These are phyloP conservation scores for Rhodotorula sp. DNA, from an alignment of 1,284 basidiomycete genomes.

Conservation along the genomic window DNA sequence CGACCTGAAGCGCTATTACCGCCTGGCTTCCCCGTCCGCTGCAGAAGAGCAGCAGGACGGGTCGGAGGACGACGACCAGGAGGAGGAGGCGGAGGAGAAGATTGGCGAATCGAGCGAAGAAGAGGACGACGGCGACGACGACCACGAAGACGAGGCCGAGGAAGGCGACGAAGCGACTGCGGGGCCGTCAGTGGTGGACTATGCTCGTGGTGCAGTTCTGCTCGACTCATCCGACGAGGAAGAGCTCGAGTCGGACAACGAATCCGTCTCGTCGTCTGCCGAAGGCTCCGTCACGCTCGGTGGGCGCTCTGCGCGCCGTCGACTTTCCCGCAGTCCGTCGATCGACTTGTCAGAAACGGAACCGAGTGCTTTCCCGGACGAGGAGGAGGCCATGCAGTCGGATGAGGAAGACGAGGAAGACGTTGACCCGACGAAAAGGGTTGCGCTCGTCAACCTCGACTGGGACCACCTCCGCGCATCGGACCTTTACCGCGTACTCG, in stretches of 20 bases:
- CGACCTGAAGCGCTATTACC: slow-evolving; percentile 78
- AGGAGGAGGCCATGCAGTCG: slow-evolving; percentile 47
- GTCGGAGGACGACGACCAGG: slow-evolving; percentile 45
- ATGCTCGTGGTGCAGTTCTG: slow-evolving; percentile 81
- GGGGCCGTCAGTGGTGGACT: slow-evolving; percentile 61
- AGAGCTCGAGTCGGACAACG: slow-evolving; percentile 56
- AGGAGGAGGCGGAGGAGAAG: slow-evolving; percentile 15
- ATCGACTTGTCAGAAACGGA: slow-evolving; percentile 42
- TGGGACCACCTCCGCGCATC: slow-evolving; percentile 93
- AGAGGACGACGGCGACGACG: slow-evolving; percentile 48
- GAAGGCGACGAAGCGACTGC: not conserved
- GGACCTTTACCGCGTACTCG: slow-evolving; percentile 90
- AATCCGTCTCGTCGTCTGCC: slow-evolving; percentile 28
- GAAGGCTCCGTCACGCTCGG: slow-evolving; percentile 37
- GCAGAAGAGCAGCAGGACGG: slow-evolving; percentile 46
- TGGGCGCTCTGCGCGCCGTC: slow-evolving; percentile 20
- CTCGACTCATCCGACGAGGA: slow-evolving; percentile 71
- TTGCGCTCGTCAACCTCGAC: slow-evolving; percentile 94
- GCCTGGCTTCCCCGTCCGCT: slow-evolving; percentile 54
- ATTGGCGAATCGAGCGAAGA: slow-evolving; percentile 27
- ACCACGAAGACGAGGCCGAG: slow-evolving; percentile 49
- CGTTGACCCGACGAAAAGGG: slow-evolving; percentile 59
- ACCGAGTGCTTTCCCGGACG: slow-evolving; percentile 21
- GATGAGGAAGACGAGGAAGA: slow-evolving; percentile 50
- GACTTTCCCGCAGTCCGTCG: slow-evolving; percentile 31